Percentiles rank a stretch among this genome's conserved stretches.
Evolutionary conservation across 331 rosid genomes (phyloP).

Genomic region (Quercus lobata): DNA sequence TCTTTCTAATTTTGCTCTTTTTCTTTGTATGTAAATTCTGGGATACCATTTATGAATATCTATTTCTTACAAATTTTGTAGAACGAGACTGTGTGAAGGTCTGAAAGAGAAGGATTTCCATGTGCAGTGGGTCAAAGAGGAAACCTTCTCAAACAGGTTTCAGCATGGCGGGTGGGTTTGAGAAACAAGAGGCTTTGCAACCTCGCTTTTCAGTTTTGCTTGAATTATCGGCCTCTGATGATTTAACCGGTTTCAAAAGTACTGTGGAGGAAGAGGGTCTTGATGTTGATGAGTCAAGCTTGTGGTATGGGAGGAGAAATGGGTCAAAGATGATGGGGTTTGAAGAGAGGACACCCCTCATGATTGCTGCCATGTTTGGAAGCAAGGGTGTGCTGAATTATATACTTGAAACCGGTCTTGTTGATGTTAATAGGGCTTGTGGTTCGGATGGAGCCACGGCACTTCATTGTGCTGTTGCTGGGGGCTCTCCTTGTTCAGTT

Average conservation of each 20-base stretch:
- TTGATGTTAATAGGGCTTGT: constrained; percentile 55
- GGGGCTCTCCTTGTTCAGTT: constrained; percentile 53
- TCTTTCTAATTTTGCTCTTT: background rate
- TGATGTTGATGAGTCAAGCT: constrained; percentile 50
- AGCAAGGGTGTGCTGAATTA: constrained; percentile 56
- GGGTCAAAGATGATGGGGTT: constrained; percentile 60
- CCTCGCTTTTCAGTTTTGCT: constrained; percentile 46
- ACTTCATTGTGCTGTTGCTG: constrained; percentile 84
- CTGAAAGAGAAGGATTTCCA: constrained; percentile 27
- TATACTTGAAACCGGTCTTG: constrained; percentile 44
- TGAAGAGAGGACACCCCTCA: constrained; percentile 81
- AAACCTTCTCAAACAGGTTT: constrained; percentile 45
- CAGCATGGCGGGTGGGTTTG: constrained; percentile 45
- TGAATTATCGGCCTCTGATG: constrained; percentile 58
- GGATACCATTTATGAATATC: constrained; percentile 13
- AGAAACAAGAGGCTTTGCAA: constrained; percentile 36
- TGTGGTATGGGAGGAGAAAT: constrained; percentile 78
- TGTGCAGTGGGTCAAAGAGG: constrained; percentile 65
- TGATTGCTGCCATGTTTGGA: constrained; percentile 86
- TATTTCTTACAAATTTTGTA: constrained; percentile 20
- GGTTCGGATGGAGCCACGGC: constrained; percentile 75
- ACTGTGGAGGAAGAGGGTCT: constrained; percentile 55
- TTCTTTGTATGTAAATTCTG: background rate
- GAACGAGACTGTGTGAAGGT: constrained; percentile 18
- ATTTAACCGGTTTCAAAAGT: constrained; percentile 50